Evolutionary conservation across 2,329 filamentous ascomycete species (phyloP), one percentile per base, ranked within the genome.

Genomic region (Aspergillus sclerotialis): DNA sequence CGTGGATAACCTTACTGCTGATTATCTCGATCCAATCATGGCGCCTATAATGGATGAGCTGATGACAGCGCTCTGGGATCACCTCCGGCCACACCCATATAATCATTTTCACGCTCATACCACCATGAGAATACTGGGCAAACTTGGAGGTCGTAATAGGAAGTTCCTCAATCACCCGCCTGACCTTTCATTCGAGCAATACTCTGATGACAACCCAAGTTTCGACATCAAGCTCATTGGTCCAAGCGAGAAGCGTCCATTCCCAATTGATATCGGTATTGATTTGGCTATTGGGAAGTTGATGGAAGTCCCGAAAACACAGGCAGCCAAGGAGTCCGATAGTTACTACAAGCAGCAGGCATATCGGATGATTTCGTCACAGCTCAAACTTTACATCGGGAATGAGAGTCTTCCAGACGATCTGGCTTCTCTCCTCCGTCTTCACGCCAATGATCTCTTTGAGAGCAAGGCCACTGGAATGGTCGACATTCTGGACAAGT

Each of bases 11-110:
- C 73, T 99, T 0, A 98, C 93, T 0, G 90, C 92, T 0, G 92
- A 98, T 53, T 99, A 98, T 54, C 69, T 99, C 10, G 92, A 99
- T 50, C 93, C 92, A 0, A 96, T 99, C 51, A 98, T 98, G 90
- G 87, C 90, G 2, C 93, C 92, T 0, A 93, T 96, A 16, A 96
- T 99, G 60, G 90, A 98, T 50, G 92, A 99, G 55, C 71, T 99
- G 28, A 98, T 98, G 92, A 92, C 88, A 30, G 90, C 90, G 1
- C 72, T 99, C 1, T 98, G 94, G 73, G 89, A 95, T 44, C 93
- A 98, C 58, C 73, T 99, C 27, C 84, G 84, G 50, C 93, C 92
- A 6, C 82, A 89, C 43, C 92, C 92, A 0, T 94, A 98, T 60
- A 94, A 84, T 50, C 93, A 98, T 60, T 94, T 95, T 61, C 90